phyloP scores from a whole-genome alignment of 139 green algal species.

The Chlamydomonas schloesseri region DNA sequence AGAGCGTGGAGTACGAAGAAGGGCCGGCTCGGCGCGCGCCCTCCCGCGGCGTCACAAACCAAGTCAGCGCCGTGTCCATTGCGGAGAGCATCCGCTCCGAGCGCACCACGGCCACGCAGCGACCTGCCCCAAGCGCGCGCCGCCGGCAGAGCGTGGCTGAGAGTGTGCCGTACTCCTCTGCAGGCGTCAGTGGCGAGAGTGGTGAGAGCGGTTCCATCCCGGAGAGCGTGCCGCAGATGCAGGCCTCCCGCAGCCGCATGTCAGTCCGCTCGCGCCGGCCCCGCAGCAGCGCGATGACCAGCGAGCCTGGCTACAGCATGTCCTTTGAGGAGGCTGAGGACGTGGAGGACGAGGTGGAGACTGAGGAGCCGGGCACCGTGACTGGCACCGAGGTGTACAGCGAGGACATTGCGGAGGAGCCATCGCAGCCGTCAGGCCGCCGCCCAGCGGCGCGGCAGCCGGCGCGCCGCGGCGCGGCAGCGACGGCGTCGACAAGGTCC shows the following conservation, averaged over 20 bases:
- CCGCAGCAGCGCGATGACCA: background rate
- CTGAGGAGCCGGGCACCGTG: background rate
- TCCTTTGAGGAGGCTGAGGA: background rate
- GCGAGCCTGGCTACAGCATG: constrained; percentile 14
- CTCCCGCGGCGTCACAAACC: background rate
- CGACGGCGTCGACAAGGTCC: background rate
- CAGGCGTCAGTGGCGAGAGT: background rate
- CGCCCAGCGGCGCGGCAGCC: background rate
- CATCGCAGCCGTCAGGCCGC: no score
- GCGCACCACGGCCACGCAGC: background rate
- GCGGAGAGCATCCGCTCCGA: constrained; percentile 11
- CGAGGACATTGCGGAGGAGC: constrained; percentile 6
- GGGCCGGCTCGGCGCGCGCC: background rate
- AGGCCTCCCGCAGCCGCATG: background rate
- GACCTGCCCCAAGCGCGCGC: background rate
- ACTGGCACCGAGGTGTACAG: background rate
- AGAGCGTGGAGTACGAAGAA: background rate
- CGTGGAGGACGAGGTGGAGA: background rate
- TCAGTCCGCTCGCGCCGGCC: background rate
- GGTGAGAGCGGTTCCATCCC: background rate
- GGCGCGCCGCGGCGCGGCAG: background rate
- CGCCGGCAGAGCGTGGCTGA: constrained; percentile 3
- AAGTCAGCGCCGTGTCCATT: constrained; percentile 21
- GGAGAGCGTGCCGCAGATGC: constrained; percentile 1
- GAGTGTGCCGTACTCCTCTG: constrained; percentile 9